A percentile compares a stretch with the other conserved stretches of the same genome.
Evolutionary conservation across 2,329 filamentous ascomycete species (phyloP).

Genomic region (Alternaria metachromatica): DNA sequence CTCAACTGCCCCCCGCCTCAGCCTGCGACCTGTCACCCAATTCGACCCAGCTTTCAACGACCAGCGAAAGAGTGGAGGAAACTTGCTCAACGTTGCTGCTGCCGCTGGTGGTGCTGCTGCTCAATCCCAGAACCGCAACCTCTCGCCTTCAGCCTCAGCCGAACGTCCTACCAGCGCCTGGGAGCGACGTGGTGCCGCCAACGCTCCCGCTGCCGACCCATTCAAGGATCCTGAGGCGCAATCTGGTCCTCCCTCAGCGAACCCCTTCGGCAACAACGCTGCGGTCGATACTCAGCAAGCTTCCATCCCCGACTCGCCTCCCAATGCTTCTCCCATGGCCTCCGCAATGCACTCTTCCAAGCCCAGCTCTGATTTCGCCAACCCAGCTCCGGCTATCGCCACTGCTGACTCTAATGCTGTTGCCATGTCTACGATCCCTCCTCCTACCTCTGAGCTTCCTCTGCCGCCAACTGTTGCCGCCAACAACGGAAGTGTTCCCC

Average conservation of each 20-base stretch:
- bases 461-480: constrained; percentile 60
- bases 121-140: constrained; percentile 26
- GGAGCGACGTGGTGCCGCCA: constrained; percentile 49
- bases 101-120: constrained; percentile 35
- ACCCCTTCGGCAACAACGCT: constrained; percentile 61
- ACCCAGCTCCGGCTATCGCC: constrained; percentile 49
- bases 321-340: constrained; percentile 22
- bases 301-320: constrained; percentile 35
- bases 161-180: constrained; percentile 43
- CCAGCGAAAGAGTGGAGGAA: constrained; percentile 50
- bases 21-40: constrained; percentile 82
- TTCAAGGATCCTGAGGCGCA: constrained; percentile 63
- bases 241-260: constrained; percentile 52
- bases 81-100: constrained; percentile 42
- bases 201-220: constrained; percentile 66
- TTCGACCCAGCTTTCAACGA: constrained; percentile 73
- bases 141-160: constrained; percentile 17
- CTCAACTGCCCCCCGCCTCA: constrained; percentile 76
- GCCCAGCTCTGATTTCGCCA: constrained; percentile 38
- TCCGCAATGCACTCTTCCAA: constrained; percentile 32
- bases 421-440: constrained; percentile 28
- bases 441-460: constrained; percentile 37
- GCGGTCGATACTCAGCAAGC: constrained; percentile 45
- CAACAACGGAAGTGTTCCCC: constrained; percentile 42
- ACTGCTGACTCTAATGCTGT: constrained; percentile 51